Percentiles rank a stretch among this genome's conserved stretches.
These are phyloP conservation scores for Teunomyces kruisii DNA, from an alignment of 805 yeast genomes.

Conservation along the genomic window DNA sequence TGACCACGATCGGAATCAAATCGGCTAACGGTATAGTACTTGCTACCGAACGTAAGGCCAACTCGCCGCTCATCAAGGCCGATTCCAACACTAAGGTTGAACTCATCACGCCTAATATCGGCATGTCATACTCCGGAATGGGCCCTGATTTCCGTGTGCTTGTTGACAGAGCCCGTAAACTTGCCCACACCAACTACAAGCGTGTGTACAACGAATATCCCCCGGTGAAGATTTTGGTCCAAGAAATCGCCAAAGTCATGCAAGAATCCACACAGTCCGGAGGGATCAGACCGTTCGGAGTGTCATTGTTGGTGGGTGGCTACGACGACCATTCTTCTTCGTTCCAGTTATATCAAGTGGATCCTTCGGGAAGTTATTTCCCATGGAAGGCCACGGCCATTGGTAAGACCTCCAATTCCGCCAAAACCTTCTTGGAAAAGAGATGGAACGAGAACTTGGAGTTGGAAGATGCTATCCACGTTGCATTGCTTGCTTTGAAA, in stretches of 20 bases:
- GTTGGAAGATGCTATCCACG: constrained; percentile 96
- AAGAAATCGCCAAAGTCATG: constrained; percentile 93
- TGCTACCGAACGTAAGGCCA: constrained; percentile 92
- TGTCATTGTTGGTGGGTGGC: constrained; percentile 91
- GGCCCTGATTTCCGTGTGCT: constrained; percentile 97
- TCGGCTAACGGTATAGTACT: constrained; percentile 95
- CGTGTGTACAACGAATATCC: constrained; percentile 95
- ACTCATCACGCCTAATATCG: constrained; percentile 88
- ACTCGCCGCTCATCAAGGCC: constrained; percentile 71
- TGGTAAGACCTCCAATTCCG: constrained; percentile 94
- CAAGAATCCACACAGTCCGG: constrained; percentile 99
- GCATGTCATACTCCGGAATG: constrained; percentile 97
- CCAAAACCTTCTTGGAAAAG: constrained; percentile 94
- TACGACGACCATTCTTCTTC: constrained; percentile 70
- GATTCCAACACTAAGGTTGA: constrained; percentile 79
- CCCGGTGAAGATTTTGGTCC: constrained; percentile 89
- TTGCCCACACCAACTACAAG: constrained; percentile 90
- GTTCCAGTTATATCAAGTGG: constrained; percentile 90
- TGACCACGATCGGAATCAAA: constrained; percentile 88
- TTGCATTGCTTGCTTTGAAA: constrained; percentile 88
- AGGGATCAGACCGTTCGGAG: constrained; percentile 99
- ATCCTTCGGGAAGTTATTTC: constrained; percentile 95
- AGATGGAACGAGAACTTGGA: constrained; percentile 98
- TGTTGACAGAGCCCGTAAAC: constrained; percentile 89
- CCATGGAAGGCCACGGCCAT: constrained; percentile 99